Conservation (phyloP, 805 yeast genomes). For the Candida namnaoensis region DNA sequence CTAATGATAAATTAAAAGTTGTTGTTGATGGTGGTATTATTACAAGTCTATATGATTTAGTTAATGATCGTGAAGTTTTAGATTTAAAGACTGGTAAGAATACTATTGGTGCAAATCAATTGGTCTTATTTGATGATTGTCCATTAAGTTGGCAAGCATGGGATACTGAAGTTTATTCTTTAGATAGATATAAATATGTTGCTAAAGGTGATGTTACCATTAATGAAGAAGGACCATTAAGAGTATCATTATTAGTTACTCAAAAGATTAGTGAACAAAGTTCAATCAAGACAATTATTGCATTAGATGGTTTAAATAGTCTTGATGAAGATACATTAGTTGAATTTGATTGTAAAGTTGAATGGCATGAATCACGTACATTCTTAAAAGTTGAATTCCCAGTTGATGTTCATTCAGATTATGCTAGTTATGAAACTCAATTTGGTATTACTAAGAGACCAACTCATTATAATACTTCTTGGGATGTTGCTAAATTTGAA, state of each 20-base stretch:
- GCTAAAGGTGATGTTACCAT: slow-evolving; percentile 26
- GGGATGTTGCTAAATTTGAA: slow-evolving; percentile 97
- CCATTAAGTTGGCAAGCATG: slow-evolving; percentile 93
- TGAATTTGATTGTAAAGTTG: slow-evolving; percentile 51
- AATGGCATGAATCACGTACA: slow-evolving; percentile 84
- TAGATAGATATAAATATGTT: slow-evolving; percentile 57
- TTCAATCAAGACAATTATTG: slow-evolving; percentile 56
- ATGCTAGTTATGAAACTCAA: slow-evolving; percentile 87
- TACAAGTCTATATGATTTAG: slow-evolving; percentile 53
- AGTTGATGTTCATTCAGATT: slow-evolving; percentile 67
- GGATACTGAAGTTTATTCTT: slow-evolving; percentile 91
- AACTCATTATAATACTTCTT: slow-evolving; percentile 87
- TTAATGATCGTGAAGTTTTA: slow-evolving; percentile 54
- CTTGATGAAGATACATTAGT: slow-evolving; percentile 28
- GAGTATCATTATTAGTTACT: slow-evolving; percentile 53
- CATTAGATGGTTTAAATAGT: slow-evolving; percentile 48
- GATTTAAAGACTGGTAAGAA: slow-evolving; percentile 47
- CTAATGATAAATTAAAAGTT: slow-evolving; percentile 56
- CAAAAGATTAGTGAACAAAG: slow-evolving; percentile 52
- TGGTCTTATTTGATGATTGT: slow-evolving; percentile 77
- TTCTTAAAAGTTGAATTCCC: slow-evolving; percentile 95
- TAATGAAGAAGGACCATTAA: slow-evolving; percentile 44
- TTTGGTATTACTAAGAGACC: slow-evolving; percentile 89
- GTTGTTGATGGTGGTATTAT: slow-evolving; percentile 53
- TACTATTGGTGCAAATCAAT: slow-evolving; percentile 68